phyloP scores from a whole-genome alignment of 192 early-diverging fungal species.

The Diversispora eburnea region DNA sequence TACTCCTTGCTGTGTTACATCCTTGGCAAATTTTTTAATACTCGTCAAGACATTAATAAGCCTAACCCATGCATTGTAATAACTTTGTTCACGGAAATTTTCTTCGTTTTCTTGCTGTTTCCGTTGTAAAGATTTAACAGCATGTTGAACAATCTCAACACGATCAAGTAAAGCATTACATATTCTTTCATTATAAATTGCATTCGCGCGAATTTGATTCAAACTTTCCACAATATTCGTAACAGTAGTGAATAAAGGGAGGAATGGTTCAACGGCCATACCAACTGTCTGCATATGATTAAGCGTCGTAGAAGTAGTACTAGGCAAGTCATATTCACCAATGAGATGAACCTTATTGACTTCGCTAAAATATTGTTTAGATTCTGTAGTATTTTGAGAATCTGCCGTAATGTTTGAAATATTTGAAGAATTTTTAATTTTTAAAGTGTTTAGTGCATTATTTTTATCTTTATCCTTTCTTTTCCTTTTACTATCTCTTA shows the following conservation, averaged over 20 bases:
- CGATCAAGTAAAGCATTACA: constrained; percentile 10
- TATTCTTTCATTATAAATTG: neutral
- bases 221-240: neutral
- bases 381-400: too few species aligned
- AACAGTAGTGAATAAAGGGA: neutral
- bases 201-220: neutral
- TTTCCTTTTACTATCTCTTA: too few species aligned
- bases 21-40: constrained; percentile 4
- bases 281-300: neutral
- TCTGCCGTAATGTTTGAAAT: too few species aligned
- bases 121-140: neutral
- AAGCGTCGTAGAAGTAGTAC: too few species aligned
- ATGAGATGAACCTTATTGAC: too few species aligned
- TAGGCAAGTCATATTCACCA: too few species aligned
- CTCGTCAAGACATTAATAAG: constrained; percentile 1
- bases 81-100: neutral
- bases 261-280: neutral
- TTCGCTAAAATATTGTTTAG: too few species aligned
- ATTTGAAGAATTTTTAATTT: too few species aligned
- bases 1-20: neutral
- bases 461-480: too few species aligned
- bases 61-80: neutral
- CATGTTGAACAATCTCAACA: neutral
- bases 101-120: neutral
- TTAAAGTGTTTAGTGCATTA: too few species aligned